Base-by-base conservation (phyloP, 2,329 filamentous ascomycete species). In the Pseudopithomyces chartarum region DNA sequence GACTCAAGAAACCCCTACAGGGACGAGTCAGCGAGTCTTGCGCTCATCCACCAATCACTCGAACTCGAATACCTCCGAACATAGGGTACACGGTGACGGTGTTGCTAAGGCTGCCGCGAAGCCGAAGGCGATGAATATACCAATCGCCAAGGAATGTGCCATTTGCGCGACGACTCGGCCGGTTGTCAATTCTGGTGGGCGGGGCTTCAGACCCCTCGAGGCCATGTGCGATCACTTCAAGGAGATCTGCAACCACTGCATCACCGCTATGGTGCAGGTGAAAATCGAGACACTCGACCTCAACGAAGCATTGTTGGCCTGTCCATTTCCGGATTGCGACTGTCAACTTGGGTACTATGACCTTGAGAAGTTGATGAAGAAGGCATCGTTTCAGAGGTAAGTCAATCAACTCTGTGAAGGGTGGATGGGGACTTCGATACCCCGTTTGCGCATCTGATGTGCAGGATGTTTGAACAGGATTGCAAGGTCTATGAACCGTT, bases 201-300 rank as follows among this genome's bases (percentile, higher is more conserved):
- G 45, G 11, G 46, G 20, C 10, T 69, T 67, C 60, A 63, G 54
- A 19, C 36, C 38, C 0, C 17, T 56, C 11, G 19, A 33, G 4
- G 34, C 54, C n/a, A 36, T 23, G 2, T 71, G 68, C 50, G 40
- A 54, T 32, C 68, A 72, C 52, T 65, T 68, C 51, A 22, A 56
- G 10, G 39, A 45, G 22, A 64, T 58, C 17, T 72, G 68, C 49
- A 58, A 49, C n/a, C 2, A 20, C 2, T 71, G 67, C 53, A 51
- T 71, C 15, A 47, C 53, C 20, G 63, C 57, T 20, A 57, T 66
- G 55, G 39, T 71, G 36, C 63, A 60, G 52, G 49, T 54, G 0
- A 67, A 63, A 55, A 58, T 68, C 1, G 22, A 38, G 1, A 45
- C 56, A 5, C 59, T 59, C 6, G 55, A 61, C 8, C 55, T 71